Evolutionary conservation across 192 early-diverging fungal genomes (phyloP).

Genomic region (Coemansia umbellata): DNA sequence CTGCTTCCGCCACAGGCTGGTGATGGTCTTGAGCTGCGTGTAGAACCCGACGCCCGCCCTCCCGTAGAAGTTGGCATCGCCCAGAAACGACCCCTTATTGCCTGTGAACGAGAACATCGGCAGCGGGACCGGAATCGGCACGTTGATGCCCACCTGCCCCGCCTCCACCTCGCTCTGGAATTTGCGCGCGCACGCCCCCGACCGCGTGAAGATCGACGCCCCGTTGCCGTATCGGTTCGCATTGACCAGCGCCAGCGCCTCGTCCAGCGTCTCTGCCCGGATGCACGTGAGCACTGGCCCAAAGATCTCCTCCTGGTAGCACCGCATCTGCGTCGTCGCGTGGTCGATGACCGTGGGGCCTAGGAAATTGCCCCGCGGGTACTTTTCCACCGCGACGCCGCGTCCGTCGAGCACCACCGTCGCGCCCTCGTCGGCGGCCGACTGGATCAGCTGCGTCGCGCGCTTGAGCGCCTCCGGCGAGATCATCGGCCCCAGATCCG

Average conservation of each 20-base stretch:
- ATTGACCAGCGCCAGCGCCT: conserved; percentile 89
- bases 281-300: conserved; percentile 87
- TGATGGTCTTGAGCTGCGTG: conserved; percentile 92
- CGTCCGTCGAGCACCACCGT: conserved; percentile 84
- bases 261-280: conserved; percentile 79
- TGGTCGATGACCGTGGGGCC: conserved; percentile 86
- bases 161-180: conserved; percentile 87
- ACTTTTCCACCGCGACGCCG: conserved; percentile 63
- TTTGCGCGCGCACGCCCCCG: conserved; percentile 79
- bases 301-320: conserved; percentile 95
- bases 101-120: conserved; percentile 98
- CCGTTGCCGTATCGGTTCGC: conserved; percentile 86
- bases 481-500: conserved; percentile 92
- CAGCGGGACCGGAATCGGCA: conserved; percentile 94
- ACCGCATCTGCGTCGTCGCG: conserved; percentile 75
- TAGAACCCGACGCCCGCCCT: conserved; percentile 77
- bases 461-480: conserved; percentile 72
- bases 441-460: conserved; percentile 72
- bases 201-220: conserved; percentile 86
- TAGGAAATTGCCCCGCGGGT: conserved; percentile 91
- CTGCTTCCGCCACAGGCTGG: conserved; percentile 87
- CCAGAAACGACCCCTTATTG: conserved; percentile 81
- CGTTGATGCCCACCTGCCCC: conserved; percentile 86
- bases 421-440: conserved; percentile 84
- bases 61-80: conserved; percentile 94